Evolutionary conservation across 1,284 basidiomycete species (phyloP).

Genomic region (Sporisorium sorghi): DNA sequence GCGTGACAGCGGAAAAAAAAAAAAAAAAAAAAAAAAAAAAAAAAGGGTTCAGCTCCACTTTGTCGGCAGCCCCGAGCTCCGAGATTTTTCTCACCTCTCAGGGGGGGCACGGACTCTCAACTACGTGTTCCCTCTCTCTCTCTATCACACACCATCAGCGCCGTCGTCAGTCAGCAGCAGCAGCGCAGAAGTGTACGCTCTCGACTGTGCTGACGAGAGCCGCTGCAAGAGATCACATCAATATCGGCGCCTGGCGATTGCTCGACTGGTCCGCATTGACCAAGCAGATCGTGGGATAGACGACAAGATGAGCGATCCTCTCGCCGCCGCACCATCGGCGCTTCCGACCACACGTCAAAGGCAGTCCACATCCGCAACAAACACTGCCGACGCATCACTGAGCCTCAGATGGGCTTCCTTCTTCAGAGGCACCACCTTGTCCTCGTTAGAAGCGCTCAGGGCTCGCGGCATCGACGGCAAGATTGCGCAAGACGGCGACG

Average conservation of each 20-base stretch:
- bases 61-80: constrained; percentile 2
- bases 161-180: neutral
- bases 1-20: constrained; percentile 11
- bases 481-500: constrained; percentile 16
- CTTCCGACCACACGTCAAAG: constrained; percentile 6
- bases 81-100: constrained; percentile 4
- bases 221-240: neutral
- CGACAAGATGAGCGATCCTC: constrained; percentile 33
- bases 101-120: constrained; percentile 18
- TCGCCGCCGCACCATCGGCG: constrained; percentile 28
- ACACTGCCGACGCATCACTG: constrained; percentile 12
- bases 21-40: constrained; percentile 4
- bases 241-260: neutral
- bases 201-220: neutral
- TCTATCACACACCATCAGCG: neutral
- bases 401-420: constrained; percentile 21
- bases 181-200: neutral
- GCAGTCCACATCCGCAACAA: neutral
- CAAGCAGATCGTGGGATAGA: neutral
- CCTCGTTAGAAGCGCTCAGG: constrained; percentile 27
- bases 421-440: constrained; percentile 8
- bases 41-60: constrained; percentile 26
- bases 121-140: neutral
- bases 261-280: neutral
- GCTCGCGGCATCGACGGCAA: constrained; percentile 23